phyloP scores from a whole-genome alignment of 1,284 basidiomycete genomes.

The Ustilago bromivora region DNA sequence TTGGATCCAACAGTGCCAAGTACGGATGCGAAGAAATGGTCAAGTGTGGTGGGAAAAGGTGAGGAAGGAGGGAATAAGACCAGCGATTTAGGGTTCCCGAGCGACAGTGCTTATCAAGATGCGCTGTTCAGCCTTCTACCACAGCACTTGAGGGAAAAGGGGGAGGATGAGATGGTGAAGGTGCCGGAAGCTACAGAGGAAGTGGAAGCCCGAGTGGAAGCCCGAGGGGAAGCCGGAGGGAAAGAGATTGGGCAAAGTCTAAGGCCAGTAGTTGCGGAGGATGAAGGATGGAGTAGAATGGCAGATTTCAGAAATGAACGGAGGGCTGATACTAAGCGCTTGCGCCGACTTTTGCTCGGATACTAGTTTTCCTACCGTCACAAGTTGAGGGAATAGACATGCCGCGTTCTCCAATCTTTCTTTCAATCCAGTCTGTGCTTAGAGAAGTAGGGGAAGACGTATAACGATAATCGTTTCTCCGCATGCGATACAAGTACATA shows the following conservation, averaged over 20 bases:
- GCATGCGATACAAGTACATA: not conserved
- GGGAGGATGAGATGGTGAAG: conserved; percentile 8
- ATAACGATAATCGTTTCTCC: too few species aligned
- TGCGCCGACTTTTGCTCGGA: conserved; percentile 28
- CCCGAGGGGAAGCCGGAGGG: not conserved
- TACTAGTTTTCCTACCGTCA: conserved; percentile 15
- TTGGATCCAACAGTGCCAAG: conserved; percentile 39
- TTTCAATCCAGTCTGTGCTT: too few species aligned
- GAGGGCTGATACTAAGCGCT: conserved; percentile 28
- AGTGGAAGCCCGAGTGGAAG: not conserved
- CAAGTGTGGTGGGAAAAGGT: conserved; percentile 5
- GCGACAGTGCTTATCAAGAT: conserved; percentile 55
- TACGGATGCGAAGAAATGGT: conserved; percentile 47
- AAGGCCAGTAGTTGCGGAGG: conserved; percentile 5
- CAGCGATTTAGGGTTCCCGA: conserved; percentile 38
- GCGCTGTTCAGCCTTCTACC: conserved; percentile 41
- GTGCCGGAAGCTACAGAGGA: not conserved
- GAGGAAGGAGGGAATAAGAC: conserved; percentile 12
- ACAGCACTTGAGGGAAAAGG: not conserved
- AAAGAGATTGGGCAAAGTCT: not conserved
- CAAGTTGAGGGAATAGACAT: not conserved
- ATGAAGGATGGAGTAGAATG: conserved; percentile 38
- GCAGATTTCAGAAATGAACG: conserved; percentile 37
- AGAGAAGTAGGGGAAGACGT: too few species aligned
- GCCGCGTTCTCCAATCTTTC: not conserved